Evolutionary conservation across 2,329 filamentous ascomycete genomes (phyloP), one percentile per base, ranked within the genome.

Genomic region (Microsporum canis): DNA sequence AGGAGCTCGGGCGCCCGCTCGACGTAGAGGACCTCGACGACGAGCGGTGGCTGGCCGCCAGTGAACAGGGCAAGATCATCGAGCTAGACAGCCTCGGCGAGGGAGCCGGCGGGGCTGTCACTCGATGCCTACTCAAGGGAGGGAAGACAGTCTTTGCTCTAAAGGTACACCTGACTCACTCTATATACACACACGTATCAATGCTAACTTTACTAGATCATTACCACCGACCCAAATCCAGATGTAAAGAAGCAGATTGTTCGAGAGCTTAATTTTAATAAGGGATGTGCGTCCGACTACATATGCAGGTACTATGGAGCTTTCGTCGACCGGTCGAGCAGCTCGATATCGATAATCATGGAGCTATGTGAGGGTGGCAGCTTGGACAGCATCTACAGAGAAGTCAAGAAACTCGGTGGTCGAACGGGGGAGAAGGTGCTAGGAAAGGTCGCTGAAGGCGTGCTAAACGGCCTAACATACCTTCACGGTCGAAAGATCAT

Each of bases 161-260:
- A 59, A 99, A 99, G 86, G 92, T 95, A 76, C 66, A 78, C 67
- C 49, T 41, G 8, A 56, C 57, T 41, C 14, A 12, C 33, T 23
- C 47, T 8, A 43, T 17, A 17, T 56, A n/a, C 33, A 7, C 34
- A 14, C 4, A 5, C 5, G 39, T 36, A 43, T 36, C 27, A 64
- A 49, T 63, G 66, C 60, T 39, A 57, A 65, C 68, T 63, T 66
- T 61, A 34, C 61, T 2, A 95, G 92, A 88, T 99, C 70, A 99
- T 99, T 72, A 99, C 94, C 2, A 96, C 94, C 38, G 95, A 97
- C 72, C 94, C 94, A 1, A 94, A 99, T 68, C 92, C 94, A 10
- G 92, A 96, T 71, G 90, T 97, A 64, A 97, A 96, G 80, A 96
- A 95, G 73, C 94, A 99, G 76, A 99, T 99, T 68, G 84, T 97